A percentile compares a stretch with the other conserved stretches of the same genome.
Evolutionary conservation across 2,329 filamentous ascomycete species (phyloP).

Genomic region (Ciborinia camelliae): DNA sequence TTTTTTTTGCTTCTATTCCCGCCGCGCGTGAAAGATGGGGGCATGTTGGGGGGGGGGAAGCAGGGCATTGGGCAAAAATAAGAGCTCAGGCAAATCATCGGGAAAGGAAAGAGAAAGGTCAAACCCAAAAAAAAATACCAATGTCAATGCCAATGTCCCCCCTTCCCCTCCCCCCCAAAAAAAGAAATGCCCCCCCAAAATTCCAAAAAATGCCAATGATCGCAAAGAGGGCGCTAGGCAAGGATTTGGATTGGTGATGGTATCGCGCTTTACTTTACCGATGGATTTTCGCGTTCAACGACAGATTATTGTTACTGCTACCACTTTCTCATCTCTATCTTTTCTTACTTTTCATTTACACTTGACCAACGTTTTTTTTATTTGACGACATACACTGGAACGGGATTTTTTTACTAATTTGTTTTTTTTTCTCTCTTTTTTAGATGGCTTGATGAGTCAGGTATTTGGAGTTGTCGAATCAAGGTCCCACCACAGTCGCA

Average conservation of each 20-base stretch:
- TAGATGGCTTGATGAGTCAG: slow-evolving; percentile 37
- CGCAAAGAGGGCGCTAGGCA: slow-evolving; percentile 1
- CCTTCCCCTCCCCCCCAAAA: neutral
- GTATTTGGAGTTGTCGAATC: slow-evolving; percentile 37
- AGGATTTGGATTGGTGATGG: slow-evolving; percentile 12
- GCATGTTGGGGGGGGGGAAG: too few species aligned
- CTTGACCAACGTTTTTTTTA: neutral
- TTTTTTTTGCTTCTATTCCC: neutral
- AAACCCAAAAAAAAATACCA: neutral
- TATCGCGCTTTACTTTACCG: slow-evolving; percentile 15
- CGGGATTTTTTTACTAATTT: slow-evolving; percentile 15
- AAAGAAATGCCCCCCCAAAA: neutral
- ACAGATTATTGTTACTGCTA: neutral
- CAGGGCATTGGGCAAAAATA: neutral
- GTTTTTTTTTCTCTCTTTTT: slow-evolving; percentile 6
- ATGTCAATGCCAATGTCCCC: too few species aligned
- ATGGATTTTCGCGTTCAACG: slow-evolving; percentile 13
- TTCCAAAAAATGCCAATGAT: neutral
- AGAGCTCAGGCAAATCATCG: neutral
- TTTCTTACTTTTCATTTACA: slow-evolving; percentile 9
- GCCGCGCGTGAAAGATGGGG: slow-evolving; percentile 1
- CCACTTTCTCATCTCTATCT: neutral
- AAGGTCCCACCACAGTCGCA: slow-evolving; percentile 30
- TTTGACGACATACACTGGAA: neutral
- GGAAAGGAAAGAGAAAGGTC: neutral